These are phyloP conservation scores for Endothia cerciana DNA, from an alignment of 2,329 filamentous ascomycete species.

Conservation along the genomic window DNA sequence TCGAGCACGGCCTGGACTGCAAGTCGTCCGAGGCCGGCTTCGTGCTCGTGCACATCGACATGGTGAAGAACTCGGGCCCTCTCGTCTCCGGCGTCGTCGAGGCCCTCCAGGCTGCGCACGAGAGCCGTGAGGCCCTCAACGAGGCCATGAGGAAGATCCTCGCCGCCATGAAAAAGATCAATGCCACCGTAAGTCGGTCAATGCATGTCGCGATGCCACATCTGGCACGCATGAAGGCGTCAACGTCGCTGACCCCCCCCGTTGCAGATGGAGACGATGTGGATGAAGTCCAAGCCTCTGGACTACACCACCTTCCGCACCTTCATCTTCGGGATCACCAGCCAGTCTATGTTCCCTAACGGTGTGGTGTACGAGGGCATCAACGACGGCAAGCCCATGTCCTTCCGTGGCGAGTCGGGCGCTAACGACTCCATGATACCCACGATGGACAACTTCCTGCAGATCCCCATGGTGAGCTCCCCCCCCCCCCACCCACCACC, in stretches of 20 bases:
- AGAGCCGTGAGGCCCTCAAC: constrained; percentile 63
- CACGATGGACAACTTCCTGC: constrained; percentile 82
- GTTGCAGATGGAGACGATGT: constrained; percentile 80
- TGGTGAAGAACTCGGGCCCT: constrained; percentile 84
- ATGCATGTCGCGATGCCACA: no score
- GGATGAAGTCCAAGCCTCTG: constrained; percentile 80
- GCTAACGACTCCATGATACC: constrained; percentile 96
- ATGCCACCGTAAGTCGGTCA: constrained; percentile 56
- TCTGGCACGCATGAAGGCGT: background rate
- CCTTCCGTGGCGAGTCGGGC: constrained; percentile 89
- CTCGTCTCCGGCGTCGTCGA: constrained; percentile 74
- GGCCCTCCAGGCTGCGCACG: constrained; percentile 60
- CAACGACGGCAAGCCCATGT: constrained; percentile 69
- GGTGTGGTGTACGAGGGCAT: constrained; percentile 90
- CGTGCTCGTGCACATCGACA: constrained; percentile 93
- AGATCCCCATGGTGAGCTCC: constrained; percentile 69
- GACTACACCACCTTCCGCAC: constrained; percentile 91
- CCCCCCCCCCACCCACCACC: no score
- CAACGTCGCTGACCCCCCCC: background rate
- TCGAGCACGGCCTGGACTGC: constrained; percentile 86
- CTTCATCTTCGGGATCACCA: constrained; percentile 96
- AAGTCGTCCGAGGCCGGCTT: constrained; percentile 88
- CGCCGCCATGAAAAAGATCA: constrained; percentile 68
- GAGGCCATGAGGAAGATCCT: constrained; percentile 65
- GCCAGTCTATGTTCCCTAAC: constrained; percentile 90